Evolutionary conservation across 306 rosid species (phyloP).

Genomic region (Ormosia semicastrata): DNA sequence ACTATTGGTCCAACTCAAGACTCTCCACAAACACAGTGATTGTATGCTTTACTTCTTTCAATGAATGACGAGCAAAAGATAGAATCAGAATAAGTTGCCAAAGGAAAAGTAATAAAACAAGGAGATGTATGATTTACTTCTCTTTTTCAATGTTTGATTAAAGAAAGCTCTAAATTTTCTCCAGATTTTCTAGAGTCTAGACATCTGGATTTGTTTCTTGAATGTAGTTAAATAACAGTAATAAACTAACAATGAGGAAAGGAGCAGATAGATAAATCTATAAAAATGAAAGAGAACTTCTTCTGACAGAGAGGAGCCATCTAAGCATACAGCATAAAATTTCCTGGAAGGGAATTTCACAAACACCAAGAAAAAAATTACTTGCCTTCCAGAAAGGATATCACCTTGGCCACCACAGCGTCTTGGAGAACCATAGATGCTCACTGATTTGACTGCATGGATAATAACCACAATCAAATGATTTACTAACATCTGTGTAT

Average conservation of each 20-base stretch:
- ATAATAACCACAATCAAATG: constrained; percentile 14
- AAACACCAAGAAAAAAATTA: neutral
- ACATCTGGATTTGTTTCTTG: neutral
- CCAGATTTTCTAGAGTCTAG: neutral
- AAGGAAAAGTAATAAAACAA: neutral
- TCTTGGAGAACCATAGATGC: constrained; percentile 85
- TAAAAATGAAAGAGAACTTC: neutral
- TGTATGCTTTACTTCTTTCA: neutral
- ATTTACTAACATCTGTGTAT: constrained; percentile 1
- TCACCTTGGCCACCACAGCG: constrained; percentile 98
- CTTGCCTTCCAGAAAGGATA: constrained; percentile 97
- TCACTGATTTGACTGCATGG: constrained; percentile 70
- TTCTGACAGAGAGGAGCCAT: neutral
- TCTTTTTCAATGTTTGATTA: neutral
- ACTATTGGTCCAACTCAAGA: neutral
- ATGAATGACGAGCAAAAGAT: neutral
- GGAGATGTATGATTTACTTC: neutral
- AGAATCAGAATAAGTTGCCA: neutral
- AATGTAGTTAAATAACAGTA: constrained; percentile 3
- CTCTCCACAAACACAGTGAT: neutral
- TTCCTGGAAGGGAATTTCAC: neutral
- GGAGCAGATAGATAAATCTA: neutral
- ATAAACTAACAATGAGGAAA: neutral
- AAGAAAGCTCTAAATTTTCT: neutral
- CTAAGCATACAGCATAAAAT: neutral